phyloP scores from a whole-genome alignment of 345 rosid genomes.

The Euclidium syriacum region DNA sequence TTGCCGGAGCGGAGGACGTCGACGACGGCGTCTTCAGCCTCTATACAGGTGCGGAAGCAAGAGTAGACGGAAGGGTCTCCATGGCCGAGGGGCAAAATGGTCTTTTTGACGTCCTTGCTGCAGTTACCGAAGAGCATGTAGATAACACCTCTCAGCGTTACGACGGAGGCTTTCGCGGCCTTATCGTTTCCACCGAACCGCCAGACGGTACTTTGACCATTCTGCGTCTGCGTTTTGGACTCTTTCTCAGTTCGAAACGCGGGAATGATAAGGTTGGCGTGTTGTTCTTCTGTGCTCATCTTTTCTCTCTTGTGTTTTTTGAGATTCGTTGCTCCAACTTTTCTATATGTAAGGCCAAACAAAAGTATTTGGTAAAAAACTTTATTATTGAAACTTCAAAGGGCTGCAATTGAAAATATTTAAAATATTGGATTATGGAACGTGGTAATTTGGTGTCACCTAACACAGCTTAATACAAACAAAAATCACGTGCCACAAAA shows the following conservation, averaged over 20 bases:
- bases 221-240: constrained; percentile 3
- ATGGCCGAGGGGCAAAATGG: constrained; percentile 50
- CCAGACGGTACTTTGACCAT: constrained; percentile 26
- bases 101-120: constrained; percentile 32
- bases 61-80: constrained; percentile 73
- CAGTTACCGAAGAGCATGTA: constrained; percentile 34
- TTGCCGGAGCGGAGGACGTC: constrained; percentile 47
- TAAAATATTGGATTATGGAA: not conserved
- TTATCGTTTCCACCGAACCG: constrained; percentile 33
- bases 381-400: not conserved
- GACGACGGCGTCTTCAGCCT: constrained; percentile 54
- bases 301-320: not conserved
- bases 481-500: constrained; percentile 15
- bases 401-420: not conserved
- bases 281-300: constrained; percentile 23
- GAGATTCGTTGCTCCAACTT: not conserved
- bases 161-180: constrained; percentile 15
- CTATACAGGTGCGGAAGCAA: constrained; percentile 43
- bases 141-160: constrained; percentile 44
- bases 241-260: constrained; percentile 18
- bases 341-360: not conserved
- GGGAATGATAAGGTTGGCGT: constrained; percentile 22
- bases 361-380: not conserved
- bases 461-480: constrained; percentile 3
- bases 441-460: constrained; percentile 26